Percentiles rank a stretch among this genome's conserved stretches.
phyloP scores from a whole-genome alignment of 2,329 filamentous ascomycete genomes.

The Beauveria pseudobassiana region DNA sequence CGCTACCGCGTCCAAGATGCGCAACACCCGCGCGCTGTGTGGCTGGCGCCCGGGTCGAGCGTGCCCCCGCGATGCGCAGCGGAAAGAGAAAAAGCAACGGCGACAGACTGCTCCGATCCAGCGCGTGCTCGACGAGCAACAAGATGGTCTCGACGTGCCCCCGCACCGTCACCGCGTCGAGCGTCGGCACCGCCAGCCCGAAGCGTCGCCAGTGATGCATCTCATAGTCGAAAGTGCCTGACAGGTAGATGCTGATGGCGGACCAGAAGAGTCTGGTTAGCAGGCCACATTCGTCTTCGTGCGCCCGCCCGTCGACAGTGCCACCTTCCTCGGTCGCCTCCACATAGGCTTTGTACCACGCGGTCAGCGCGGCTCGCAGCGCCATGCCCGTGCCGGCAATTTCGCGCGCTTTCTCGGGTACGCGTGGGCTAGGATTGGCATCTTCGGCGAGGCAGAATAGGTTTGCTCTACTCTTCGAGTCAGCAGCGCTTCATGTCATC shows the following conservation, averaged over 20 bases:
- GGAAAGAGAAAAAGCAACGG: constrained; percentile 28
- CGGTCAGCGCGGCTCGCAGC: not conserved
- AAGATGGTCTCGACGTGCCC: constrained; percentile 21
- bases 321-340: not conserved
- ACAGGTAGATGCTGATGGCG: constrained; percentile 30
- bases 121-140: constrained; percentile 7
- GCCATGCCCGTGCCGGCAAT: constrained; percentile 4
- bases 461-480: not conserved
- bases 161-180: constrained; percentile 17
- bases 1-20: constrained; percentile 16
- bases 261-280: constrained; percentile 22
- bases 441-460: not conserved
- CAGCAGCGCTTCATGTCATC: not conserved
- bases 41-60: constrained; percentile 14
- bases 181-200: constrained; percentile 17
- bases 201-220: constrained; percentile 21
- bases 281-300: constrained; percentile 13
- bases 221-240: constrained; percentile 30
- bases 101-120: constrained; percentile 21
- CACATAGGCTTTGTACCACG: constrained; percentile 15
- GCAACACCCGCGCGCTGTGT: constrained; percentile 19
- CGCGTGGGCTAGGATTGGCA: not conserved
- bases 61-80: constrained; percentile 26
- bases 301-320: too few relatives aligned
- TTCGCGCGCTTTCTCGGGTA: not conserved